Base-by-base conservation (phyloP, 78 protist genomes). In the Protostelium mycophagum region DNA sequence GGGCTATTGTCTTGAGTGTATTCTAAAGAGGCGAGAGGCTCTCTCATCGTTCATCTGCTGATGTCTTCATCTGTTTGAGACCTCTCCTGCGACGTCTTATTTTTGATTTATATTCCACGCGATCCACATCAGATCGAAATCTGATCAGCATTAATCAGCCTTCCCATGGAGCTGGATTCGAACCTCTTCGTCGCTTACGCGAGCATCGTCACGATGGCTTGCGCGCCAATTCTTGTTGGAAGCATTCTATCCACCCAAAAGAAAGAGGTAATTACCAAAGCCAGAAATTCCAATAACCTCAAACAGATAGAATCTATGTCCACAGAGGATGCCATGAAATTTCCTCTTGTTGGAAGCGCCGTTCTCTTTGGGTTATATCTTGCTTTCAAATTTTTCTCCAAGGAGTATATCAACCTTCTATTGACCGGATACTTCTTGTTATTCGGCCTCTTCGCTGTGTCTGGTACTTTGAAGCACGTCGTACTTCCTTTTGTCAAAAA, bases 281-380 rank as follows among this genome's bases (percentile, higher is more conserved):
- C 16, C 0, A 1, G 36, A 63, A 0, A 31, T 16, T 85, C 83
- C 35, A 5, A 85, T 9, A 88, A 23, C 85, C 34, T 28, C 90
- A 85, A 39, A 36, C 84, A 94, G 93, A 63, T 35, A 28, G 96
- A 94, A 73, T 37, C 89, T 63, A 94, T 94, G 96, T 87, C 84
- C 23, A 83, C 63, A 37, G 83, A 38, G 1, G 98, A 97, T n/a
- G 98, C 98, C 83, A 88, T 36, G 38, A 83, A 84, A 90, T 97
- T 97, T 88, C 98, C 98, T 38, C 28, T 97, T 28, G 36, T 85
- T n/a, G 98, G 94, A 0, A 88, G 94, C 31, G 86, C 38, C 36
- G 89, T 95, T 28, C 73, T 97, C 1, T 86, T 96, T 88, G 86
- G 92, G 25, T 87, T 97, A 31, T 97, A 92, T 34, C 37, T 96